Percentiles rank a stretch among this genome's conserved stretches.
phyloP scores from a whole-genome alignment of 768 basidiomycete species.

The Termitomyces sp. region DNA sequence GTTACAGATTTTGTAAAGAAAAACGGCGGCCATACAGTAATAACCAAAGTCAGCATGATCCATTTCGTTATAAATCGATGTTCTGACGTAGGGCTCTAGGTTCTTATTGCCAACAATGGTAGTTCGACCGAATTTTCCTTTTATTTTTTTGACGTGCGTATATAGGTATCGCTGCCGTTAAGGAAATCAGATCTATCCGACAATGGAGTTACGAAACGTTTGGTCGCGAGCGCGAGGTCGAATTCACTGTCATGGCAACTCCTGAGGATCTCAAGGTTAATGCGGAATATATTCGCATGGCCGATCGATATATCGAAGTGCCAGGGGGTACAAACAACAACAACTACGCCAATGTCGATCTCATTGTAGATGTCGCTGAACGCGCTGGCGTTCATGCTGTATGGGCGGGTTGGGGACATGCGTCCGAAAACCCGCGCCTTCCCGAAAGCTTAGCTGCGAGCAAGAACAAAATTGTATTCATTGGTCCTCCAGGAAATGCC shows the following conservation, averaged over 20 bases:
- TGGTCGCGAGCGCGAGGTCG: slow-evolving; percentile 90
- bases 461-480: slow-evolving; percentile 97
- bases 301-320: slow-evolving; percentile 97
- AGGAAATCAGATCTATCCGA: slow-evolving; percentile 97
- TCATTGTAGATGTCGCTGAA: slow-evolving; percentile 97
- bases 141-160: slow-evolving; percentile 6
- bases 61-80: slow-evolving; percentile 1
- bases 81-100: slow-evolving; percentile 37
- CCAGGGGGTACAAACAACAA: slow-evolving; percentile 98
- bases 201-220: slow-evolving; percentile 99
- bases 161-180: slow-evolving; percentile 96
- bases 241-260: slow-evolving; percentile 99
- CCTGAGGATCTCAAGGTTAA: slow-evolving; percentile 98
- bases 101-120: slow-evolving; percentile 99
- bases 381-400: slow-evolving; percentile 97
- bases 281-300: slow-evolving; percentile 99
- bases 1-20: slow-evolving; percentile 88
- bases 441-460: slow-evolving; percentile 90
- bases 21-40: slow-evolving; percentile 95
- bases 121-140: slow-evolving; percentile 10
- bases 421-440: slow-evolving; percentile 95
- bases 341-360: slow-evolving; percentile 99
- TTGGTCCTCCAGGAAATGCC: slow-evolving; percentile 96
- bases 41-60: slow-evolving; percentile 75
- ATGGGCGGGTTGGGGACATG: slow-evolving; percentile 99